These are phyloP conservation scores for Nidularia sp. DNA, from an alignment of 768 basidiomycete genomes.

Conservation along the genomic window DNA sequence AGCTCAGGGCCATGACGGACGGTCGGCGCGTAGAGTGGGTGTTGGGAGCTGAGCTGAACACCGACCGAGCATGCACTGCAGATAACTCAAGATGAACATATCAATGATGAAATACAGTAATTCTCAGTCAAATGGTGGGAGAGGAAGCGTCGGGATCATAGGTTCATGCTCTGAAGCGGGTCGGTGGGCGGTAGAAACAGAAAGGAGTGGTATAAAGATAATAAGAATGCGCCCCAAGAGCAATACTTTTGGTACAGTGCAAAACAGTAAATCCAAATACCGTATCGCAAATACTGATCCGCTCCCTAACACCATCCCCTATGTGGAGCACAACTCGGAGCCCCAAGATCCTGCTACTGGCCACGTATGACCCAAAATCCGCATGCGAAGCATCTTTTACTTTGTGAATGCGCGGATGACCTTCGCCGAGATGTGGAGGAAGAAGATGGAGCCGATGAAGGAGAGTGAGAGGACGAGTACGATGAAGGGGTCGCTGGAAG, in stretches of 20 bases:
- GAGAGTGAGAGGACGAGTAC: constrained; percentile 93
- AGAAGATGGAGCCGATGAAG: constrained; percentile 98
- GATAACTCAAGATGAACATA: not conserved
- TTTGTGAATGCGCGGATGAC: constrained; percentile 88
- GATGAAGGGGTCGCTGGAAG: constrained; percentile 85
- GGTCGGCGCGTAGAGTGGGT: not conserved
- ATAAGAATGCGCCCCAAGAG: constrained; percentile 20
- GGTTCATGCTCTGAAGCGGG: not conserved
- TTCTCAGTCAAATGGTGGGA: not conserved
- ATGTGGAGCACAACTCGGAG: not conserved
- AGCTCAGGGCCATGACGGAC: not conserved
- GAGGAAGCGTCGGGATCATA: not conserved
- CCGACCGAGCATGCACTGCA: not conserved
- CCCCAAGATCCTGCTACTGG: not conserved
- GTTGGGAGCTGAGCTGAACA: not conserved
- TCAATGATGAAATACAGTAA: not conserved
- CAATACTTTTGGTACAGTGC: constrained; percentile 32
- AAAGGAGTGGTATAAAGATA: constrained; percentile 26
- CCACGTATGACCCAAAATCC: constrained; percentile 1
- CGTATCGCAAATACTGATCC: constrained; percentile 8
- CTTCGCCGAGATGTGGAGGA: constrained; percentile 96
- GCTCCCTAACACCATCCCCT: constrained; percentile 3
- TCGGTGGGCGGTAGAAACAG: not conserved
- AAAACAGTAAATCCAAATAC: constrained; percentile 25
- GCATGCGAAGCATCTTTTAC: constrained; percentile 28